Percentiles rank a stretch among this genome's conserved stretches.
Evolutionary conservation across 163 green algal genomes (phyloP).

Genomic region (Scenedesmus sp.): DNA sequence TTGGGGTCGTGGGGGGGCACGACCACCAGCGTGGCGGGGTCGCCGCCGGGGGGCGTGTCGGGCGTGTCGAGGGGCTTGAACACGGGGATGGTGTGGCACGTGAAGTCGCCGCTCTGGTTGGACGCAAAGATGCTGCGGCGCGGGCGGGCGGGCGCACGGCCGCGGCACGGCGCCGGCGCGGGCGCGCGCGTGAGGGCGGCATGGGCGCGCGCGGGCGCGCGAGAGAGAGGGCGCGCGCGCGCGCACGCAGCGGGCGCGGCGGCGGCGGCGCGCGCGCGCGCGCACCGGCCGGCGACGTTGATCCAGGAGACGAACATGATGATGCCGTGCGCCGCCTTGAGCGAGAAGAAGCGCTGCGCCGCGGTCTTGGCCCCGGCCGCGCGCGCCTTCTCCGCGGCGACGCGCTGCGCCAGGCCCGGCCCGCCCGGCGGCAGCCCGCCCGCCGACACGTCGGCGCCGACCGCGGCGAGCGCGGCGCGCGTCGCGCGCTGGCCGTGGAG

Average conservation of each 20-base stretch:
- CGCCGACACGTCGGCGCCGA: background rate
- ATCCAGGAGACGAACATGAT: conserved; percentile 45
- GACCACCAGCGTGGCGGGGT: background rate
- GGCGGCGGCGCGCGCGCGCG: background rate
- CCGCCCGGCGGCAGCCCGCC: background rate
- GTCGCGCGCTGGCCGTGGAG: conserved; percentile 27
- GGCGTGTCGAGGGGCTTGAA: conserved; percentile 41
- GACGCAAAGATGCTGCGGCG: conserved; percentile 30
- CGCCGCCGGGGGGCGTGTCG: background rate
- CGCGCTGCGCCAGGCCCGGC: background rate
- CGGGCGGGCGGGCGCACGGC: background rate
- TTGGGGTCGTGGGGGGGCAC: conserved; percentile 36
- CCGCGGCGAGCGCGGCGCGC: background rate
- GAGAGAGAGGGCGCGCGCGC: background rate
- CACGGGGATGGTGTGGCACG: conserved; percentile 46
- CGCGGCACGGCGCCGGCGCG: background rate
- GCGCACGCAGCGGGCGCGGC: background rate
- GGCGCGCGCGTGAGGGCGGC: background rate
- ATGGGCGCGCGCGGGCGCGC: background rate
- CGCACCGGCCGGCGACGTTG: conserved; percentile 19
- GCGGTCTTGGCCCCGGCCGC: conserved; percentile 33
- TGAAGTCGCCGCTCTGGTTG: conserved; percentile 30
- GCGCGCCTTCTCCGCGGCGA: conserved; percentile 4
- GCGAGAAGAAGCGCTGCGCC: conserved; percentile 33
- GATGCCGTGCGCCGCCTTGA: conserved; percentile 43